Evolutionary conservation across 78 protist genomes (phyloP).

Genomic region (Thecamonas trahens): DNA sequence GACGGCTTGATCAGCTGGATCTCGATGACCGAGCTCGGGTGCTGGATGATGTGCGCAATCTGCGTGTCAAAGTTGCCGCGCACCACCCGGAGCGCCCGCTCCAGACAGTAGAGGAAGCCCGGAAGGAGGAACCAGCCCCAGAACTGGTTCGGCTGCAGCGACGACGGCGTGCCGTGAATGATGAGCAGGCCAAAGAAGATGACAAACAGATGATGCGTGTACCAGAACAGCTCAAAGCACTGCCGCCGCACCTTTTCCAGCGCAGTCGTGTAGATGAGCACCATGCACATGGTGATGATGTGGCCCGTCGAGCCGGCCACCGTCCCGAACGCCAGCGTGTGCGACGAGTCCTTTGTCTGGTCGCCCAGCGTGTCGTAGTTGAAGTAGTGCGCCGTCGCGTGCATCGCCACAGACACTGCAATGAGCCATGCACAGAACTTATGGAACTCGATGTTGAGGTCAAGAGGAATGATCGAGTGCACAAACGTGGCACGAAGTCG

Average conservation of each 20-base stretch:
- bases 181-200: conserved; percentile 59
- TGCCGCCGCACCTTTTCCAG: conserved; percentile 40
- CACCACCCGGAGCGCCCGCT: conserved; percentile 52
- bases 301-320: conserved; percentile 65
- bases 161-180: conserved; percentile 52
- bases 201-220: conserved; percentile 79
- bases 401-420: not conserved
- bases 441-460: conserved; percentile 72
- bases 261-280: conserved; percentile 70
- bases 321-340: conserved; percentile 12
- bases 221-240: conserved; percentile 85
- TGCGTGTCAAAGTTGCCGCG: conserved; percentile 31
- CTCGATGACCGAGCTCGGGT: conserved; percentile 60
- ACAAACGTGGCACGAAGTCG: conserved; percentile 5
- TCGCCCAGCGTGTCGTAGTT: conserved; percentile 2
- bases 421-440: conserved; percentile 51
- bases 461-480: conserved; percentile 54
- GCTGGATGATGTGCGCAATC: conserved; percentile 42
- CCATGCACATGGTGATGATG: conserved; percentile 48
- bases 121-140: conserved; percentile 76
- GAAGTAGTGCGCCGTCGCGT: conserved; percentile 6
- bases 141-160: not conserved
- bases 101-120: conserved; percentile 54
- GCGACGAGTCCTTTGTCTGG: not conserved
- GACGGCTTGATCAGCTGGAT: conserved; percentile 41